phyloP scores from a whole-genome alignment of 169 alveolate genomes.

The Plasmodium reichenowi region DNA sequence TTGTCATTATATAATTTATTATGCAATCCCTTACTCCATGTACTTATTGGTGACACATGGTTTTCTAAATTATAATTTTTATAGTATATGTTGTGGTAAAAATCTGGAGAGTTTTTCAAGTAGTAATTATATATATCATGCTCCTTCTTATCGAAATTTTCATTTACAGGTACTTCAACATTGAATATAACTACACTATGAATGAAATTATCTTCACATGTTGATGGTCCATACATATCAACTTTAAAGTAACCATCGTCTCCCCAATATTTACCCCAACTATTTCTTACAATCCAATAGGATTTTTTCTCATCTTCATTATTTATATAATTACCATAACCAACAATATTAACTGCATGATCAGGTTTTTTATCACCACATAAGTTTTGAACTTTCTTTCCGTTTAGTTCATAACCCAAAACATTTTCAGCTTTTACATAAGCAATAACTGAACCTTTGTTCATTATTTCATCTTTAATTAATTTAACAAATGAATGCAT shows the following conservation, averaged over 20 bases:
- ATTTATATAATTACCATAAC: constrained; percentile 61
- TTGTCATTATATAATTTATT: no score
- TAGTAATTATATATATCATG: background rate
- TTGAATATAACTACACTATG: constrained; percentile 10
- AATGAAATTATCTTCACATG: constrained; percentile 8
- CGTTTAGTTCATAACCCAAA: constrained; percentile 42
- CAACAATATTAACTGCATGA: constrained; percentile 61
- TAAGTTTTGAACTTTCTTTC: constrained; percentile 42
- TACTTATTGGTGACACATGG: background rate
- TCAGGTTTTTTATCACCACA: constrained; percentile 55
- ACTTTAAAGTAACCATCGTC: constrained; percentile 32
- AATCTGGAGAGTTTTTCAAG: constrained; percentile 17
- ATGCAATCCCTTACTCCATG: no score
- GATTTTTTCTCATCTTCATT: constrained; percentile 21
- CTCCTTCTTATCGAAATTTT: background rate
- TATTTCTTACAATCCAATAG: constrained; percentile 36
- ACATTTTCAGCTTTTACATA: constrained; percentile 49
- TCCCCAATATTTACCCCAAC: constrained; percentile 65
- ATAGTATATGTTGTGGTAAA: constrained; percentile 3
- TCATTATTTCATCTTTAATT: constrained; percentile 28
- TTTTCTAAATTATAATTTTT: background rate
- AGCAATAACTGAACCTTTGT: constrained; percentile 71
- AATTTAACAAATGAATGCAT: constrained; percentile 26
- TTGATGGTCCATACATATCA: constrained; percentile 40
- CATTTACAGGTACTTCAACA: background rate